These are phyloP conservation scores for Albifimbria verrucaria DNA, from an alignment of 2,329 filamentous ascomycete species.

Conservation along the genomic window DNA sequence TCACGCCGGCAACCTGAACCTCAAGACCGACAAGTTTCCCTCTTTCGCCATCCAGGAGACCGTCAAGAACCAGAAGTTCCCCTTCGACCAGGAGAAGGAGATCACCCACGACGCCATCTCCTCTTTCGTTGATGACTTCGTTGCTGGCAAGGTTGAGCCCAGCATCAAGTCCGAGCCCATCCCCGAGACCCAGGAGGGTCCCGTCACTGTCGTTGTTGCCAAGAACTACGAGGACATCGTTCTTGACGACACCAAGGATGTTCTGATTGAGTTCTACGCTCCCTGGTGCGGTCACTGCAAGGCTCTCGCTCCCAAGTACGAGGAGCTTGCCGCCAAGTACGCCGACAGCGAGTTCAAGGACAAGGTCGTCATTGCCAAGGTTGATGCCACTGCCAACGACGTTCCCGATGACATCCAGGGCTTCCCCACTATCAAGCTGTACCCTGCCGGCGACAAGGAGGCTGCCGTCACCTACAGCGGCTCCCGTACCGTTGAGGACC, in stretches of 20 bases:
- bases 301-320: constrained; percentile 93
- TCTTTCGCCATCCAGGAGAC: constrained; percentile 97
- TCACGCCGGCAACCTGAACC: constrained; percentile 95
- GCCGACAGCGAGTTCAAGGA: constrained; percentile 74
- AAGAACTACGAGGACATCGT: constrained; percentile 92
- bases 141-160: constrained; percentile 83
- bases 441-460: constrained; percentile 84
- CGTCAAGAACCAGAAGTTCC: constrained; percentile 95
- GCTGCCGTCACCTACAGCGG: constrained; percentile 84
- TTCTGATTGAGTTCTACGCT: constrained; percentile 96
- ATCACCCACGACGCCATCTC: constrained; percentile 69
- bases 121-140: constrained; percentile 82
- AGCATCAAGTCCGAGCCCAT: constrained; percentile 98
- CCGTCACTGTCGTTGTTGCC: constrained; percentile 85
- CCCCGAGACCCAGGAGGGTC: constrained; percentile 87
- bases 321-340: constrained; percentile 80
- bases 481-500: constrained; percentile 84
- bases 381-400: constrained; percentile 94
- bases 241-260: constrained; percentile 92
- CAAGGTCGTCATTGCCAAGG: constrained; percentile 92
- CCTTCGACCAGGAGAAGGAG: constrained; percentile 80
- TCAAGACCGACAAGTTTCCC: constrained; percentile 92
- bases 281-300: constrained; percentile 99
- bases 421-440: constrained; percentile 99
- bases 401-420: constrained; percentile 95